phyloP scores from a whole-genome alignment of 225 moss, liverwort and hornwort genomes.

The Straminergon stramineum region DNA sequence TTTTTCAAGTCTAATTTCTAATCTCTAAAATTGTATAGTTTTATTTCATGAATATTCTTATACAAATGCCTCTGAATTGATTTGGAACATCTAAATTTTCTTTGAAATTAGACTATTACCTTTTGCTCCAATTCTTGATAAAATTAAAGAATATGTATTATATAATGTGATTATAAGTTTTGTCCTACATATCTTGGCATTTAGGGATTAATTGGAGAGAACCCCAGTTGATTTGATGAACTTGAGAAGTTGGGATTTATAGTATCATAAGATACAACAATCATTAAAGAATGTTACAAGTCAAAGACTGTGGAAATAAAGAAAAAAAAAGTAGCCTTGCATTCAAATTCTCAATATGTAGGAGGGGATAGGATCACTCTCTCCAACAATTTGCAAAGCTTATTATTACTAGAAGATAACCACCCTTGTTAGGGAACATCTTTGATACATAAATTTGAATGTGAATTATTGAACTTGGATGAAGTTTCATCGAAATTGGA shows the following conservation, averaged over 20 bases:
- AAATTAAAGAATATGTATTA: neutral
- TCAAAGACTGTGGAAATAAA: neutral
- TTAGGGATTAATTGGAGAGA: neutral
- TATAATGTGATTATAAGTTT: neutral
- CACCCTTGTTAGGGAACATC: too few relatives aligned
- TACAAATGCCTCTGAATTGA: neutral
- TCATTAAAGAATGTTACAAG: neutral
- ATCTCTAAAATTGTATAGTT: neutral
- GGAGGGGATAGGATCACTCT: neutral
- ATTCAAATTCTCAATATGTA: neutral
- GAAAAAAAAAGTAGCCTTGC: neutral
- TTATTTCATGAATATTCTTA: neutral
- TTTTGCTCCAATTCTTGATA: neutral
- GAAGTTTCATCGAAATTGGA: neutral
- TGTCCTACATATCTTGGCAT: fast-evolving
- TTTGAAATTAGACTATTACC: neutral
- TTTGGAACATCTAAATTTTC: neutral
- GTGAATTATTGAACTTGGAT: neutral
- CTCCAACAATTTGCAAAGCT: neutral
- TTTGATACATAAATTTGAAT: neutral
- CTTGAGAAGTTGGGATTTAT: neutral
- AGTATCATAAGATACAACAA: neutral
- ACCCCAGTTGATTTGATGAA: neutral
- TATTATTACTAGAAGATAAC: neutral
- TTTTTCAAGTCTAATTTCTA: too few relatives aligned